phyloP scores from a whole-genome alignment of 2,329 filamentous ascomycete genomes.

The Beauveria sp. region DNA sequence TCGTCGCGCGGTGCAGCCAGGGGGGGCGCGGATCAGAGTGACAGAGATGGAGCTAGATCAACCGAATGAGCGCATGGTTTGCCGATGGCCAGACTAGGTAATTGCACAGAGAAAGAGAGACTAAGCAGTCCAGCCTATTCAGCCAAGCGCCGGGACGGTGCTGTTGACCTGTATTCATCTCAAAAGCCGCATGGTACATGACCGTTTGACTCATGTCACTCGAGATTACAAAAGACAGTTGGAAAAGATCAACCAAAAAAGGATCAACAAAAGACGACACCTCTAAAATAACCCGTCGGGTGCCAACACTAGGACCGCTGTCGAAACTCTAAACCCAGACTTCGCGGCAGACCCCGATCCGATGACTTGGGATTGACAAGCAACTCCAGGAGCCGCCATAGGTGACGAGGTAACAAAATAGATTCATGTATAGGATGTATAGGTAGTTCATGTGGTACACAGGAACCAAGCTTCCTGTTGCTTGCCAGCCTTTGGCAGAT shows the following conservation, averaged over 20 bases:
- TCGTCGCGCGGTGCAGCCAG: not conserved
- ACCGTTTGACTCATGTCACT: not conserved
- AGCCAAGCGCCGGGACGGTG: not conserved
- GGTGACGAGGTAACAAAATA: not conserved
- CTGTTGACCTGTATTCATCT: not conserved
- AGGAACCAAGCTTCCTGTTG: not conserved
- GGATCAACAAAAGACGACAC: no score
- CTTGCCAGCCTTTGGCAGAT: not conserved
- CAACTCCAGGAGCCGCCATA: not conserved
- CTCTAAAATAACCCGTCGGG: not conserved
- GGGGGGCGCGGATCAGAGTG: slow-evolving; percentile 12
- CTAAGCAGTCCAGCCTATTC: not conserved
- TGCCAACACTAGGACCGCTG: not conserved
- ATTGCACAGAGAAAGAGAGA: slow-evolving; percentile 26
- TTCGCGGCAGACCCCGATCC: not conserved
- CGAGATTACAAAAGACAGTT: not conserved
- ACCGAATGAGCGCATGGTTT: slow-evolving; percentile 25
- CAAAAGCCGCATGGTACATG: not conserved
- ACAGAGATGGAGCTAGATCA: slow-evolving; percentile 18
- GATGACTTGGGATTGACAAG: not conserved
- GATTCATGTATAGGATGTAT: not conserved
- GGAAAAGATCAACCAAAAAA: not conserved
- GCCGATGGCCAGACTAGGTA: slow-evolving; percentile 29
- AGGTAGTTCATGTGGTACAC: not conserved
- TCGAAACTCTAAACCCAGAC: not conserved